These are phyloP conservation scores for Globisporangium uncinulatum DNA, from an alignment of 352 stramenopile genomes.

Conservation along the genomic window DNA sequence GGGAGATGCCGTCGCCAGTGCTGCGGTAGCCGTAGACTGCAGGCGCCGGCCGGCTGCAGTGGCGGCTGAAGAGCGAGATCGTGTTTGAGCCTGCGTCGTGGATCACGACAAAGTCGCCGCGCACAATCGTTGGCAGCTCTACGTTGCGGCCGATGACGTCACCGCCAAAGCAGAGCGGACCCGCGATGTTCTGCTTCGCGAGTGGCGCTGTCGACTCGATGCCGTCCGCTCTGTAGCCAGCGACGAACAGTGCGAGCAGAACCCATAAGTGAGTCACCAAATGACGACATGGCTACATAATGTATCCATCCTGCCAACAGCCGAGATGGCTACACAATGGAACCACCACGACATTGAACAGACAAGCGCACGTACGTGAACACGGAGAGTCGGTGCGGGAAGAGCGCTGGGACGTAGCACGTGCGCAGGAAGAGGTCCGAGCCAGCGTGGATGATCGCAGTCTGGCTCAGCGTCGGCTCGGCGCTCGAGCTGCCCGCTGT, in stretches of 20 bases:
- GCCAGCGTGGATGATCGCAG: conserved; percentile 85
- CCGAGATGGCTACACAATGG: too few species aligned
- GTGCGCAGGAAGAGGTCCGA: conserved; percentile 88
- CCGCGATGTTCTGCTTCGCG: conserved; percentile 76
- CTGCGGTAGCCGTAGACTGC: conserved; percentile 77
- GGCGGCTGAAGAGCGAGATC: conserved; percentile 81
- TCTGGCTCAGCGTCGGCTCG: conserved; percentile 31
- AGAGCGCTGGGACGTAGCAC: conserved; percentile 80
- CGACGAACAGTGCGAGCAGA: not conserved
- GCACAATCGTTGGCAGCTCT: conserved; percentile 49
- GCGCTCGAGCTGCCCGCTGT: not conserved
- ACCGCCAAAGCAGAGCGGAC: conserved; percentile 89
- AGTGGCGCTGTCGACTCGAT: conserved; percentile 34
- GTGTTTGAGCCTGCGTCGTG: conserved; percentile 87
- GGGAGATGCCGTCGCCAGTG: conserved; percentile 36
- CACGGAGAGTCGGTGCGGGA: conserved; percentile 75
- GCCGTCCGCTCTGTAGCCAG: conserved; percentile 30
- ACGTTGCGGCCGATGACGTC: conserved; percentile 78
- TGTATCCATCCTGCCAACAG: not conserved
- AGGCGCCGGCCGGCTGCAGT: conserved; percentile 80
- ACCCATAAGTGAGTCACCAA: not conserved
- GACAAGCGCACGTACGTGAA: conserved; percentile 53
- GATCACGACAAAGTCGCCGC: conserved; percentile 81
- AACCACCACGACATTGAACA: too few species aligned
- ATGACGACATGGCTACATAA: not conserved